A percentile compares a stretch with the other conserved stretches of the same genome.
These are phyloP conservation scores for Arachnopeziza araneosa DNA, from an alignment of 2,329 filamentous ascomycete genomes.

Conservation along the genomic window DNA sequence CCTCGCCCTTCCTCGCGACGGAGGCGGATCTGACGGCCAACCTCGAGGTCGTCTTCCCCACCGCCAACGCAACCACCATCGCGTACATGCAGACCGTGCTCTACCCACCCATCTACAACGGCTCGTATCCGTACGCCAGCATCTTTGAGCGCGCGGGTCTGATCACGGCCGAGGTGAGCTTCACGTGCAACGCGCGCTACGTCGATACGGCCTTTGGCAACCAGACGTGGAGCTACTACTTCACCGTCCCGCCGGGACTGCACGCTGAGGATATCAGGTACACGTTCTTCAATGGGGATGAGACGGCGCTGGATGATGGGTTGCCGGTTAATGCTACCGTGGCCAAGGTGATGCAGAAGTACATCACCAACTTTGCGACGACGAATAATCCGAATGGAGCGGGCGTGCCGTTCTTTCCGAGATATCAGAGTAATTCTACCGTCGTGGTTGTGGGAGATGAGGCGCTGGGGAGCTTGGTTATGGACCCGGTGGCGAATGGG, in stretches of 20 bases:
- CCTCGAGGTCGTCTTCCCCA: conserved; percentile 11
- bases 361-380: conserved; percentile 32
- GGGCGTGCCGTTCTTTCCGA: conserved; percentile 16
- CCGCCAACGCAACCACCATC: conserved; percentile 11
- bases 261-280: conserved; percentile 48
- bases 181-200: conserved; percentile 48
- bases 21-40: conserved; percentile 10
- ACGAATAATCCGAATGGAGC: conserved; percentile 17
- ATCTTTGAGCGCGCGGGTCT: conserved; percentile 39
- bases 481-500: conserved; percentile 23
- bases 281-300: conserved; percentile 42
- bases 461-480: background rate
- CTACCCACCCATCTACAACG: conserved; percentile 44
- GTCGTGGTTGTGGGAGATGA: conserved; percentile 6
- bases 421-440: conserved; percentile 6
- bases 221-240: conserved; percentile 45
- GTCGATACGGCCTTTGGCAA: conserved; percentile 41
- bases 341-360: conserved; percentile 32
- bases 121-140: conserved; percentile 38
- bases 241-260: conserved; percentile 45
- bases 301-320: background rate
- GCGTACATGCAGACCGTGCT: conserved; percentile 38
- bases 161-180: conserved; percentile 39
- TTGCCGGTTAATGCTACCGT: conserved; percentile 19
- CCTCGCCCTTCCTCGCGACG: conserved; percentile 27